Base-by-base conservation (phyloP, 2,329 filamentous ascomycete genomes). In the Arthrinium phaeospermum region DNA sequence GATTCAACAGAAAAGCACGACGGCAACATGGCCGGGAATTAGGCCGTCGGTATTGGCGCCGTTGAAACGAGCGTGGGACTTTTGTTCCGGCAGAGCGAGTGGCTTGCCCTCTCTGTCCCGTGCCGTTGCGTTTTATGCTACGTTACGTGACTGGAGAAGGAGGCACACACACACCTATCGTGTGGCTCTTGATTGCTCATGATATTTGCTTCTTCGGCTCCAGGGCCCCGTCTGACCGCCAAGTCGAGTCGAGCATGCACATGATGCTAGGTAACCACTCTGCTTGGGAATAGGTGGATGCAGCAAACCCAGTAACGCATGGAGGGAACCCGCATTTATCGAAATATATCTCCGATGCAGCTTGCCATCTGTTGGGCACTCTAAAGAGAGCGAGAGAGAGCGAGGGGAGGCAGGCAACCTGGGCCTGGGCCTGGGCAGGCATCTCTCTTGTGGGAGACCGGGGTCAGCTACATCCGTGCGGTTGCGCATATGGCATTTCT, bases 311-410 rank as follows among this genome's bases (percentile, higher is more conserved):
- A 61, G 53, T 16, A 37, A 22, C 8, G 53, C 27, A 37, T 19
- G 30, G 53, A 22, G 30, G 53, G 22, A 34, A 16, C 53, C 53
- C 30, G 27, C 53, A 61, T 61, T 37, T 37, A 64, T 37, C 57
- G 57, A 41, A 64, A 24, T 64, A 64, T 64, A 64, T 64, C 34
- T 64, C 57, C 57, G 57, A 64, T 64, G 57, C 57, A 41, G 57
- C 34, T 41, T 64, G 34, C 57, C 57, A 64, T 64, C 57, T 41
- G 34, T 64, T 41, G 34, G 19, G 34, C 10, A 12, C 34, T 41
- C 34, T 22, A 16, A 41, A 41, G 7, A 2, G 37, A 41, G 37
- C 8, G 37, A 10, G 37, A 8, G 7, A 41, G 37, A 10, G 37
- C 37, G 53, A 34, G n/a, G n/a, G 46, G 46, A 49, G 53, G 53